These are phyloP conservation scores for Diutina sp. DNA, from an alignment of 1,139 yeast genomes.

Conservation along the genomic window DNA sequence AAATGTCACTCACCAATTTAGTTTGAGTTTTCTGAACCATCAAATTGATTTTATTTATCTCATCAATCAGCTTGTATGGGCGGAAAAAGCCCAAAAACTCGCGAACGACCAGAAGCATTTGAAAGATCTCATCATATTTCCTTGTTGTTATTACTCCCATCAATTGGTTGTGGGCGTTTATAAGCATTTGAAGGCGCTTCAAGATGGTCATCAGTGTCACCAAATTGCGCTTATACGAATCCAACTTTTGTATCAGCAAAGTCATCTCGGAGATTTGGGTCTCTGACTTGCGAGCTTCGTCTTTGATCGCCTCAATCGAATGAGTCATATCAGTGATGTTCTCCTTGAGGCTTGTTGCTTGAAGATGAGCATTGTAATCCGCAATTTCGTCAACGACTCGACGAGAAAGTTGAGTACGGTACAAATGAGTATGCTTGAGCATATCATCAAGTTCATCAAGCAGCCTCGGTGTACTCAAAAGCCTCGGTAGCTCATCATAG, in stretches of 20 bases:
- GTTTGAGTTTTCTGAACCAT: constrained; percentile 52
- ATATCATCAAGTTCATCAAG: constrained; percentile 35
- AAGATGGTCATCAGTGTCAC: constrained; percentile 77
- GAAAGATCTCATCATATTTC: constrained; percentile 55
- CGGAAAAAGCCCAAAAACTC: constrained; percentile 70
- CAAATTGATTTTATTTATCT: constrained; percentile 58
- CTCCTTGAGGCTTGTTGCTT: constrained; percentile 13
- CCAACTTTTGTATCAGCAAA: constrained; percentile 62
- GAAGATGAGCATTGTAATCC: constrained; percentile 13
- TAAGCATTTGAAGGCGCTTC: constrained; percentile 76
- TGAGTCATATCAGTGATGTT: constrained; percentile 37
- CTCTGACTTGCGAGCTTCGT: constrained; percentile 35
- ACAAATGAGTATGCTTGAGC: constrained; percentile 22
- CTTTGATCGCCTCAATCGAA: constrained; percentile 15
- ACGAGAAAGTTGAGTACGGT: constrained; percentile 32
- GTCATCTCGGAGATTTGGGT: constrained; percentile 58
- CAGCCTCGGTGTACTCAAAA: constrained; percentile 30
- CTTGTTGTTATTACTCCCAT: constrained; percentile 27
- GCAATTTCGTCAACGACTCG: constrained; percentile 22
- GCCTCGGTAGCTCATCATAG: constrained; percentile 18
- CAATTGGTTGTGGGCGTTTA: constrained; percentile 64
- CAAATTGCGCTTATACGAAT: constrained; percentile 70
- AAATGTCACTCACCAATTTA: constrained; percentile 58
- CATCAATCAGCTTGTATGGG: constrained; percentile 74
- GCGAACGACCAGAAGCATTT: constrained; percentile 62